Conservation (phyloP, 2,329 filamentous ascomycete species). For the Aquanectria penicillioides region DNA sequence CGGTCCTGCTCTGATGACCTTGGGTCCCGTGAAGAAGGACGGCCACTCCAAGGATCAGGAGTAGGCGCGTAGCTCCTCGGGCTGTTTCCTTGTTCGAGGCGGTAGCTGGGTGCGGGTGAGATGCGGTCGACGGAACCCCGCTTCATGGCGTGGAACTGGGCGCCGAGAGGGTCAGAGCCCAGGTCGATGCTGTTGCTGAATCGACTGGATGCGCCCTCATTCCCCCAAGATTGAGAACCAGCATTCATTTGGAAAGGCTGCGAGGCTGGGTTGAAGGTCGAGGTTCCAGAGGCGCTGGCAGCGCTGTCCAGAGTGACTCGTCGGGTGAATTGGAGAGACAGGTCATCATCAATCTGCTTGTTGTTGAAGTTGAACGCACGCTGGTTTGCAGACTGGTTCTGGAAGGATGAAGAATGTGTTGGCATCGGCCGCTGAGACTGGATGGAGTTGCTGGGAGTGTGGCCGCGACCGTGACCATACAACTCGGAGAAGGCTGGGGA, state of each 20-base stretch:
- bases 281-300: slow-evolving; percentile 21
- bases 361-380: slow-evolving; percentile 50
- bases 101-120: slow-evolving; percentile 46
- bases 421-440: slow-evolving; percentile 58
- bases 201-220: slow-evolving; percentile 41
- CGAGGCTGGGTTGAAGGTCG: slow-evolving; percentile 42
- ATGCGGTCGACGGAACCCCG: slow-evolving; percentile 53
- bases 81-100: slow-evolving; percentile 42
- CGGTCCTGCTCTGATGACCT: slow-evolving; percentile 52
- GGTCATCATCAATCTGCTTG: slow-evolving; percentile 51
- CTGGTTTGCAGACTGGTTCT: slow-evolving; percentile 53
- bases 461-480: slow-evolving; percentile 43
- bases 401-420: slow-evolving; percentile 58
- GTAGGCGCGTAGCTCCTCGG: slow-evolving; percentile 41
- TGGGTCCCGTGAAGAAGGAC: slow-evolving; percentile 47
- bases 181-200: slow-evolving; percentile 44
- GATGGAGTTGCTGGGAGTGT: slow-evolving; percentile 56
- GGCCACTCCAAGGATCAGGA: slow-evolving; percentile 52
- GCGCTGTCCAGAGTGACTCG: slow-evolving; percentile 48
- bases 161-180: slow-evolving; percentile 44
- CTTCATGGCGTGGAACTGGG: slow-evolving; percentile 43
- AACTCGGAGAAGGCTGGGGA: slow-evolving; percentile 50
- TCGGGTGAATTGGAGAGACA: slow-evolving; percentile 48
- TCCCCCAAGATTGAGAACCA: slow-evolving; percentile 57
- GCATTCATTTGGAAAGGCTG: slow-evolving; percentile 60